phyloP scores from a whole-genome alignment of 2,329 filamentous ascomycete species.

The Colletotrichum acutatum region DNA sequence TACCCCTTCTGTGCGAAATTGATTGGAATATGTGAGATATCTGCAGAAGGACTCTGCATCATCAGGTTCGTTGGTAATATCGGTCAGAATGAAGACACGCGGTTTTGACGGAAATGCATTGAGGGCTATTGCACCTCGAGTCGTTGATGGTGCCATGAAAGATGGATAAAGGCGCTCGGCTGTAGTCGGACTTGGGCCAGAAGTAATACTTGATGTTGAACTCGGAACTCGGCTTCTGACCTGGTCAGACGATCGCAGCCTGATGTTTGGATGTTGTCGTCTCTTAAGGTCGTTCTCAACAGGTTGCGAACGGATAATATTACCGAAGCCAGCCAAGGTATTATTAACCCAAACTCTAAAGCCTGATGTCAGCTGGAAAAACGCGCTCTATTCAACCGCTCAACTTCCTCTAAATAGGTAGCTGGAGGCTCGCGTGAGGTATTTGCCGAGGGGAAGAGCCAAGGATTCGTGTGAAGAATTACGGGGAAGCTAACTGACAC shows the following conservation, averaged over 20 bases:
- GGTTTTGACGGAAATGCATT: constrained; percentile 41
- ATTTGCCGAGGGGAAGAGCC: background rate
- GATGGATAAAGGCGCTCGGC: background rate
- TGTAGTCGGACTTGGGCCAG: background rate
- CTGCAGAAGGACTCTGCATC: constrained; percentile 57
- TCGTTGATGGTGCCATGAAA: constrained; percentile 4
- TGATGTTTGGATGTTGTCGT: background rate
- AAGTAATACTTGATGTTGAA: background rate
- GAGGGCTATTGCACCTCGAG: background rate
- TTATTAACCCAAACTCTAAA: background rate
- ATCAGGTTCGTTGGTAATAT: constrained; percentile 59
- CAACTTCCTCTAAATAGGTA: background rate
- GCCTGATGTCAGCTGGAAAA: background rate
- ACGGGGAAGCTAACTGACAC: background rate
- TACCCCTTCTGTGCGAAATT: constrained; percentile 58
- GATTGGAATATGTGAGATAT: constrained; percentile 57
- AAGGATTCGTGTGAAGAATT: background rate
- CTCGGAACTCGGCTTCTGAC: background rate
- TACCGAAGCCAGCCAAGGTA: background rate
- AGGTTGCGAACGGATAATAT: background rate
- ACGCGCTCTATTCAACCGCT: background rate
- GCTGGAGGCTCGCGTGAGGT: background rate
- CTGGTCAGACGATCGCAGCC: background rate
- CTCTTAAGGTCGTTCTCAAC: background rate
- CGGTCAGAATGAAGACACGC: constrained; percentile 53